Base-by-base conservation (phyloP, 2,329 filamentous ascomycete species). In the Epicoccum nigrum region DNA sequence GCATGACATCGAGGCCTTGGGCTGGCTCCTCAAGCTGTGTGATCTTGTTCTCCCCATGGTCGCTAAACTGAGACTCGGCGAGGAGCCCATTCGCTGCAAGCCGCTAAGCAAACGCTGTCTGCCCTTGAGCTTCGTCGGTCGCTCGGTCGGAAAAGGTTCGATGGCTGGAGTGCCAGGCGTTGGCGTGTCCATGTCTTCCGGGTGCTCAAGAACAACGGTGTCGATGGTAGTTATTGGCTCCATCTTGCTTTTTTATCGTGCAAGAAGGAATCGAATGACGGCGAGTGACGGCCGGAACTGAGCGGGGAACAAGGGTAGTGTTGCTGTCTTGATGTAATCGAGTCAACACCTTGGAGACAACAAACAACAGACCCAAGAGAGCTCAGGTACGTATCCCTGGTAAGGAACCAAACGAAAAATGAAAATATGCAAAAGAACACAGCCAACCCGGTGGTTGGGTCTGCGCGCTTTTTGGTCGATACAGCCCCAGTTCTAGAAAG, bases 51-150 rank as follows among this genome's bases (percentile, higher is more conserved):
- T 83, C 48, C 85, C 82, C 45, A 86, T 73, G 51, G 83, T 83
- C 32, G 82, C 79, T 42, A 96, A 76, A 13, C 88, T 89, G 41
- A 96, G 76, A 12, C 88, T 89, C 1, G 89, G 86, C 6, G 87
- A 90, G 0, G 91, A 96, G 9, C 89, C 87, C 66, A 95, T 93
- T 51, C 90, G 86, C 56, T 93, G 87, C 40, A 96, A 81, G 25
- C 86, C 85, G 56, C 86, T 85, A 15, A 95, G 77, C 27, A 96
- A 74, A 52, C 86, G 84, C 63, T 86, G 84, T 38, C 88, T 84
- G 45, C 85, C 83, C 70, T 86, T 91, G 49, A 83, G 78, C 73
- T 87, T 90, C 20, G 23, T 25, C 9, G 77, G 78, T 43, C 54
- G 60, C 23, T 68, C 63, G 43, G 68, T 67, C 9, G 59, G 61